These are phyloP conservation scores for Centella asiatica DNA, from an alignment of 129 eudicot genomes.

Conservation along the genomic window DNA sequence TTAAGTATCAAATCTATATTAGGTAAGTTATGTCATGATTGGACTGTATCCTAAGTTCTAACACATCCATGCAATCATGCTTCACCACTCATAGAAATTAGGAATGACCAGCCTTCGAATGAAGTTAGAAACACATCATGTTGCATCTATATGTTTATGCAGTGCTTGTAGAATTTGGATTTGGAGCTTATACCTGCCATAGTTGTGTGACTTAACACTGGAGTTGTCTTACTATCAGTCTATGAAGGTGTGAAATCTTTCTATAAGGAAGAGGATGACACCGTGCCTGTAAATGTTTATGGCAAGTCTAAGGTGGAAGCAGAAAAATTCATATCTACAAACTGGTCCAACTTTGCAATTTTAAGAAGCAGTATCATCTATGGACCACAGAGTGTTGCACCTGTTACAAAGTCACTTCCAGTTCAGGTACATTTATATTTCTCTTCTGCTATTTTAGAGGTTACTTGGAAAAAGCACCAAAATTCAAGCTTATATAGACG, in stretches of 20 bases:
- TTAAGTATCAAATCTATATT: background rate
- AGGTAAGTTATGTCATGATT: background rate
- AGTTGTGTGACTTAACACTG: slow-evolving; percentile 4
- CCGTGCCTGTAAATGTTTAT: slow-evolving; percentile 74
- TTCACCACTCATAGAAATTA: background rate
- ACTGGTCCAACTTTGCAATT: slow-evolving; percentile 64
- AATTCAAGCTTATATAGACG: background rate
- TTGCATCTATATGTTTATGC: background rate
- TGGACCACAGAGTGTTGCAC: slow-evolving; percentile 84
- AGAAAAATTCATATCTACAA: slow-evolving; percentile 48
- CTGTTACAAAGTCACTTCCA: slow-evolving; percentile 79
- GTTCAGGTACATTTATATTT: slow-evolving; percentile 47
- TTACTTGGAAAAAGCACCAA: too few species aligned
- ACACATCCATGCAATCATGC: background rate
- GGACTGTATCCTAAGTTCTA: background rate
- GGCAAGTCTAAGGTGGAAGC: slow-evolving; percentile 81
- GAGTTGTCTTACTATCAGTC: slow-evolving; percentile 36
- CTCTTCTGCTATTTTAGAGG: background rate
- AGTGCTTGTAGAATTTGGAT: background rate
- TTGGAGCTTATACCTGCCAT: background rate
- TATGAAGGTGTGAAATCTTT: slow-evolving; percentile 90
- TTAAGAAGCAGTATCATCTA: slow-evolving; percentile 91
- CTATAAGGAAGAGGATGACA: slow-evolving; percentile 71
- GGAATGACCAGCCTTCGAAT: background rate
- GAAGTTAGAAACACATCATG: background rate